A percentile compares a stretch with the other conserved stretches of the same genome.
Conservation (phyloP, 2,329 filamentous ascomycete species). For the Myriangium duriaei region DNA sequence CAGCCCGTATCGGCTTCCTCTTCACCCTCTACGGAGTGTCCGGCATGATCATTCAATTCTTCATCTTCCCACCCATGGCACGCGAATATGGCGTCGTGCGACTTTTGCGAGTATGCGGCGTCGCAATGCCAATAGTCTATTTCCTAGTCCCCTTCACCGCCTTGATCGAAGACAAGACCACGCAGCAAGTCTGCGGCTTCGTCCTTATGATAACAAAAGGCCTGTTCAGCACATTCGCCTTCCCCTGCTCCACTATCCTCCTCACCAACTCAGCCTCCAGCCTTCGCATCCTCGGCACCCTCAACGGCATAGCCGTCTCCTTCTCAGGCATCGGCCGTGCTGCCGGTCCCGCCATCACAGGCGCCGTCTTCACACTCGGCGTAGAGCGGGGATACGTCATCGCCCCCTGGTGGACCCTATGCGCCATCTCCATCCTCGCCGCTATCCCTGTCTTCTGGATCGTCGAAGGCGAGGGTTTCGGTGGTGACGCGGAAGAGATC, state of each 20-base stretch:
- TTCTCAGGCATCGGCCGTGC: constrained; percentile 71
- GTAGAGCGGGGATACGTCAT: constrained; percentile 64
- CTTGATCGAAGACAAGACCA: constrained; percentile 38
- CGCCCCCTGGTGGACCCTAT: constrained; percentile 70
- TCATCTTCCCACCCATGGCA: constrained; percentile 68
- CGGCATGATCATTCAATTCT: constrained; percentile 73
- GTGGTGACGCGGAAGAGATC: constrained; percentile 25
- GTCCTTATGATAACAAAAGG: constrained; percentile 61
- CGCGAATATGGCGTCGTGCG: constrained; percentile 58
- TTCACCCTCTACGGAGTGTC: constrained; percentile 73
- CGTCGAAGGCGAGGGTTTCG: constrained; percentile 58
- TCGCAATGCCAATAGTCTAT: constrained; percentile 64
- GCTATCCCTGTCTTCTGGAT: constrained; percentile 63
- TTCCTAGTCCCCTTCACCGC: constrained; percentile 70
- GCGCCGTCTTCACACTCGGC: constrained; percentile 62
- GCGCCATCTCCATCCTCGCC: constrained; percentile 49
- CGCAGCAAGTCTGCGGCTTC: constrained; percentile 51
- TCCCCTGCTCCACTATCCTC: constrained; percentile 80
- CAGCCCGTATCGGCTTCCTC: constrained; percentile 67
- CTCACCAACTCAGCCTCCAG: constrained; percentile 76
- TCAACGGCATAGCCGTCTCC: constrained; percentile 83
- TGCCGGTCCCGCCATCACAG: constrained; percentile 61
- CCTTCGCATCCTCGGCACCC: constrained; percentile 64
- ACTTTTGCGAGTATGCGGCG: constrained; percentile 56
- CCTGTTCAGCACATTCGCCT: constrained; percentile 66